These are phyloP conservation scores for Ensete glaucum DNA, from an alignment of 176 grass and related monocot genomes.

Conservation along the genomic window DNA sequence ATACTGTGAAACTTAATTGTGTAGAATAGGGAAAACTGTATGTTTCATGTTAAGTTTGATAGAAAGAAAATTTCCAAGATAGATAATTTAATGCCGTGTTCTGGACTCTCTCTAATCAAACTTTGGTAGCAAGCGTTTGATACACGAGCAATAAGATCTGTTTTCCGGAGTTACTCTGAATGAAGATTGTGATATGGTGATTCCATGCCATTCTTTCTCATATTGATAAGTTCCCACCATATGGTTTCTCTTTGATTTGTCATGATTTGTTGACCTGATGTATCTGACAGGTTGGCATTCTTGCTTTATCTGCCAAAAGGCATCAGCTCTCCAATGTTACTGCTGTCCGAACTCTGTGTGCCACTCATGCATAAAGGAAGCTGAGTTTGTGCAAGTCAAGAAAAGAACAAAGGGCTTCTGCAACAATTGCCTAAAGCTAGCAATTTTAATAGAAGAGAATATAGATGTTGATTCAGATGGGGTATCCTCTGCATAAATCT, in stretches of 20 bases:
- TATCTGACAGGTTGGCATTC: constrained; percentile 59
- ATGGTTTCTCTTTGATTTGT: not conserved
- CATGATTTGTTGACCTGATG: not conserved
- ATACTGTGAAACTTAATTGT: not conserved
- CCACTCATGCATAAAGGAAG: constrained; percentile 38
- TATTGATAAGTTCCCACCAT: not conserved
- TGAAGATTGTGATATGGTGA: not conserved
- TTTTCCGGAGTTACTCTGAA: no score
- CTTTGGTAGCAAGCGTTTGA: no score
- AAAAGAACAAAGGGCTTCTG: constrained; percentile 64
- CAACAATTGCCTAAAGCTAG: constrained; percentile 39
- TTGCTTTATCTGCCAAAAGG: constrained; percentile 46
- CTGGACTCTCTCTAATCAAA: not conserved
- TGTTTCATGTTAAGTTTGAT: not conserved
- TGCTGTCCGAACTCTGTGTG: constrained; percentile 73
- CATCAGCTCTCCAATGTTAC: constrained; percentile 47
- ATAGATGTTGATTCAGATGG: constrained; percentile 27
- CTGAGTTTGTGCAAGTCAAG: constrained; percentile 47
- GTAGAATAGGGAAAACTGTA: not conserved
- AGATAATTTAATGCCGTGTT: not conserved
- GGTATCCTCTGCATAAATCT: constrained; percentile 5
- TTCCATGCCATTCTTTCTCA: not conserved
- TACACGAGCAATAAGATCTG: no score
- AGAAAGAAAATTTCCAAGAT: not conserved
- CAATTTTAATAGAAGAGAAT: constrained; percentile 23